These are phyloP conservation scores for Neurospora africana DNA, from an alignment of 495 filamentous ascomycete species.

Conservation along the genomic window DNA sequence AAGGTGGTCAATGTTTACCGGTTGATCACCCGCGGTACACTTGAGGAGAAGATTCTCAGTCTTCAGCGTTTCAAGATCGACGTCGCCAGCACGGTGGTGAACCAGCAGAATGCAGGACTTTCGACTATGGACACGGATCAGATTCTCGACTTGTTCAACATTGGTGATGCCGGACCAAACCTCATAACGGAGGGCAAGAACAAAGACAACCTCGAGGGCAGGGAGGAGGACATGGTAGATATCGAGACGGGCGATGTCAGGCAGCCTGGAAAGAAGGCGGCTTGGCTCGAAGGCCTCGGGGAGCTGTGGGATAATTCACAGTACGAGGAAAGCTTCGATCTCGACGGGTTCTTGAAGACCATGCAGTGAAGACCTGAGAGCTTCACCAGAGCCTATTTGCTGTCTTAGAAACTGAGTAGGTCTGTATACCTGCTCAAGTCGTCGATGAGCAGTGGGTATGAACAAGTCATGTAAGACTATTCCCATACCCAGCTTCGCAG, in stretches of 20 bases:
- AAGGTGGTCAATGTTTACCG: conserved; percentile 99
- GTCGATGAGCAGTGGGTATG: neutral
- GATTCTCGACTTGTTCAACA: conserved; percentile 90
- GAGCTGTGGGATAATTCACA: conserved; percentile 94
- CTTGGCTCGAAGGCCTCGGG: conserved; percentile 83
- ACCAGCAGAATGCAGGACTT: conserved; percentile 94
- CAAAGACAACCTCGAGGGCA: conserved; percentile 41
- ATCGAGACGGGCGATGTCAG: conserved; percentile 81
- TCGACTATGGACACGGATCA: conserved; percentile 95
- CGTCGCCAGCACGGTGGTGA: conserved; percentile 94
- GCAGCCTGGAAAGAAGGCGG: conserved; percentile 90
- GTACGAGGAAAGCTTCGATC: conserved; percentile 93
- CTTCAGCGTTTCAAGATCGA: conserved; percentile 99
- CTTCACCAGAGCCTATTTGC: neutral
- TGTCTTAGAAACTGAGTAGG: neutral
- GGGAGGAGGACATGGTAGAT: conserved; percentile 90
- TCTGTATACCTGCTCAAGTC: neutral
- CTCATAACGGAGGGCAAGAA: conserved; percentile 45
- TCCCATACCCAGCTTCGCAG: neutral
- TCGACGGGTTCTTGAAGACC: conserved; percentile 81
- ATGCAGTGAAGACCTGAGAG: conserved; percentile 48
- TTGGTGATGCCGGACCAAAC: conserved; percentile 64
- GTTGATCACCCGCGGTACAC: conserved; percentile 83
- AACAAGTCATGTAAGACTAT: conserved; percentile 1
- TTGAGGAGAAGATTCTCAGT: conserved; percentile 98